Evolutionary conservation across 2,329 filamentous ascomycete species (phyloP), one percentile per base, ranked within the genome.

Genomic region (Sporothrix luriei): DNA sequence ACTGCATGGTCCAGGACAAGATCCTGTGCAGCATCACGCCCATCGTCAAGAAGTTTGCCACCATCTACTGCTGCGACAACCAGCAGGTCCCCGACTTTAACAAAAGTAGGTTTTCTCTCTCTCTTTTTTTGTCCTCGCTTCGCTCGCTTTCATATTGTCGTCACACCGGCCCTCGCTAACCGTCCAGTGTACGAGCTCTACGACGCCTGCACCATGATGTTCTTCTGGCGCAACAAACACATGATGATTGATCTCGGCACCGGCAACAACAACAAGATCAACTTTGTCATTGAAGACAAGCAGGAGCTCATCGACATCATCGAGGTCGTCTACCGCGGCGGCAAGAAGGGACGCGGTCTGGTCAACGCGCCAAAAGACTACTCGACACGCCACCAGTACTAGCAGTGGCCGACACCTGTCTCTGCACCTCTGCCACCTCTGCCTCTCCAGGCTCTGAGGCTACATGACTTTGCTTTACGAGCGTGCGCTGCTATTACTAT

Each of bases 211-310:
- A 97, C 95, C 3, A 89, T 98, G 80, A 97, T 76, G 73, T 75
- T 84, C 84, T 97, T 97, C 85, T 97, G 94, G 84, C 88, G 94
- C 72, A 99, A 99, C 79, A 99, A 99, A 80, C 93, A 97, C 81
- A 98, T 98, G 88, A 97, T 96, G 91, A 93, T 91, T 79, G 94
- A 98, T 87, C 93, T 97, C 75, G 94, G 94, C 61, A 99, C 95
- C 1, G 95, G 95, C 74, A 97, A 99, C 82, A 99, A 99, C 81
- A 99, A 99, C 80, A 74, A 74, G 66, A 72, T 74, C 66, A 74
- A 74, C 16, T 74, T 72, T 71, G 72, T 74, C 9, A 84, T 97
- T 68, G 94, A 98, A 81, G 94, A 99, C 78, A 98, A 99, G 82
- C 94, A 98, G 80, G 95, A 99, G 82, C 84, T 99, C 76, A 97